Evolutionary conservation across 352 stramenopile genomes (phyloP), one percentile per base, ranked within the genome.

Genomic region (Phytophthora megakarya): DNA sequence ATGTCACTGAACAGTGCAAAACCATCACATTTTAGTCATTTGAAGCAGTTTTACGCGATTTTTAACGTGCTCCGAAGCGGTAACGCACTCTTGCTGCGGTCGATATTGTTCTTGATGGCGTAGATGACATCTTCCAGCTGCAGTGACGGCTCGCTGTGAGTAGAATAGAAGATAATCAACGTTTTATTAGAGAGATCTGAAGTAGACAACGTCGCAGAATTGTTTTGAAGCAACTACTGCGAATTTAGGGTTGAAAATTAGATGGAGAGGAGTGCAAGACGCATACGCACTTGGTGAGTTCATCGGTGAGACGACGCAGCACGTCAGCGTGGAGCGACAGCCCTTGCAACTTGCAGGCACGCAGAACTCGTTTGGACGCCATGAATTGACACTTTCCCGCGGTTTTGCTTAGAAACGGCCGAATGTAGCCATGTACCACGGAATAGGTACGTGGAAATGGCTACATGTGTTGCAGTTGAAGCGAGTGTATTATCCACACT

Each of bases 21-120:
- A 46, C 51, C n/a, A 63, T 18, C 11, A 33, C 42, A 22, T n/a
- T 1, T 32, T 38, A 48, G 18, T 61, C 16, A 35, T 33, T 6
- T 35, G 23, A 28, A 39, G 6, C 22, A 1, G 4, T 3, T 35
- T 56, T 37, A 23, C 21, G 2, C n/a, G 23, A 13, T 25, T 62
- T 23, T 61, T 7, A 52, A 33, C 5, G 11, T 23, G 3, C 51
- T 51, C 11, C 4, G 15, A 9, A 42, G 5, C 1, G 19, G 9
- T 30, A 10, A 69, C 86, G 28, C 54, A 95, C 86, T 88, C 56
- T 94, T 95, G 78, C 77, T 93, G 42, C 82, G 84, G 74, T 94
- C 87, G 61, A 95, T 94, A 61, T 83, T 95, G 72, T 95, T 95
- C 77, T 95, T 95, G 67, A 95, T 76, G 18, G 87, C 87, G 67